Evolutionary conservation across 2,329 filamentous ascomycete species (phyloP), one percentile per base, ranked within the genome.

Genomic region (Geosmithia flava): DNA sequence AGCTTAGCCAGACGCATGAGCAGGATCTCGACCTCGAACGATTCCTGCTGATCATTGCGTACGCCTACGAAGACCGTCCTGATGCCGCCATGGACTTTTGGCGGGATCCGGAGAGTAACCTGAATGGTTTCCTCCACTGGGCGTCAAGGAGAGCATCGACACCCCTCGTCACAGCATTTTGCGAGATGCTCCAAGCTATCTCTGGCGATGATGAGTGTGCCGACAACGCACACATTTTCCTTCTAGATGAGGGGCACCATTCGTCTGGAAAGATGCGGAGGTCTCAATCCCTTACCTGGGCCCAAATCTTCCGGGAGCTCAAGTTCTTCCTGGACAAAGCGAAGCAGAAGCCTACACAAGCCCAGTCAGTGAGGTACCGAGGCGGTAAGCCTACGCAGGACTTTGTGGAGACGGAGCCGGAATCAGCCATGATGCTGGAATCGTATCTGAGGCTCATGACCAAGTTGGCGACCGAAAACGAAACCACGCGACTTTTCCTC

Each of bases 101-200:
- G 93, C 78, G 78, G 30, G 90, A 96, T 59, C 81, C 85, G 2
- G 93, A 98, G 57, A 89, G 89, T 59, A 95, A 96, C 55, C 71
- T 98, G 30, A 87, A 90, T 53, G 93, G 93, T 0, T 98, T 98
- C 61, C 75, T 98, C 61, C 87, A 95, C 53, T 98, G 93, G 93
- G 87, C 90, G n/a, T 95, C 93, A 3, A 84, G 88, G 55, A 78
- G 93, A 56, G 89, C 95, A 51, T 95, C 94, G 0, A 96, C 94
- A 0, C 93, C 93, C n/a, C 76, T 95, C 20, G 90, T 95, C 50
- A 93, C 88, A 52, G 90, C 91, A 13, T 98, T 97, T 57, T 98
- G 93, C 63, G 91, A 97, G 61, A 91, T 98, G 81, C 72, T 98
- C 16, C 86, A 89, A 58, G 85, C 90, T 1, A 83, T 98, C 45